A percentile compares a stretch with the other conserved stretches of the same genome.
phyloP scores from a whole-genome alignment of 768 basidiomycete genomes.

The Auricularia auricula-judae region DNA sequence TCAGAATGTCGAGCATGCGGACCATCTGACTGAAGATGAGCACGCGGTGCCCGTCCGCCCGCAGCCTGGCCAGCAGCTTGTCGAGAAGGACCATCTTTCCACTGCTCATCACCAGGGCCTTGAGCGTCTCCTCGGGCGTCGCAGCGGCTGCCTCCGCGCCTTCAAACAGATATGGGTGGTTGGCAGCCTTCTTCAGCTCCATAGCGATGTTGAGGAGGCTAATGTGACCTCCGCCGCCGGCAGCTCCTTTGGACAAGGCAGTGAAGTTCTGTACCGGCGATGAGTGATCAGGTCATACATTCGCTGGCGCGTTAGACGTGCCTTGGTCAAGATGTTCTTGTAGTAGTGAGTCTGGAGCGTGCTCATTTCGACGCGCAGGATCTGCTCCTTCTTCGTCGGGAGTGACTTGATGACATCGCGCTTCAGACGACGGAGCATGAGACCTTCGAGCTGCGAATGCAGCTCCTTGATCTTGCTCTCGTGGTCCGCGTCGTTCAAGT shows the following conservation, averaged over 20 bases:
- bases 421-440: conserved; percentile 94
- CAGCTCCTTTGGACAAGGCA: conserved; percentile 81
- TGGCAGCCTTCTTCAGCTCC: conserved; percentile 98
- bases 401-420: conserved; percentile 91
- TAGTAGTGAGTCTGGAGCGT: conserved; percentile 95
- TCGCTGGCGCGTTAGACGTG: conserved; percentile 15
- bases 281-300: conserved; percentile 2
- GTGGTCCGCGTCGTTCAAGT: conserved; percentile 86
- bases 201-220: conserved; percentile 96
- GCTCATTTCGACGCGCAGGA: conserved; percentile 94
- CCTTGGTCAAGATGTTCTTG: conserved; percentile 95
- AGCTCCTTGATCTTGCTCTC: conserved; percentile 93
- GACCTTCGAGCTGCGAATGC: conserved; percentile 80
- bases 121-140: conserved; percentile 71
- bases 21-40: conserved; percentile 99
- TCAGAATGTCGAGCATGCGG: conserved; percentile 94
- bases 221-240: conserved; percentile 74
- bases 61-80: conserved; percentile 84
- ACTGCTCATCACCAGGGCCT: conserved; percentile 96
- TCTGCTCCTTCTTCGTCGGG: conserved; percentile 97
- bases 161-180: conserved; percentile 96
- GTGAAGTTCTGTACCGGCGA: conserved; percentile 64
- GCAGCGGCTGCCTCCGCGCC: conserved; percentile 68
- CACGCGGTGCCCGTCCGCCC: conserved; percentile 89
- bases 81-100: conserved; percentile 98